Evolutionary conservation across 164 flowering plant genomes (phyloP), one percentile per base, ranked within the genome.

Genomic region (Vitis labrusca): DNA sequence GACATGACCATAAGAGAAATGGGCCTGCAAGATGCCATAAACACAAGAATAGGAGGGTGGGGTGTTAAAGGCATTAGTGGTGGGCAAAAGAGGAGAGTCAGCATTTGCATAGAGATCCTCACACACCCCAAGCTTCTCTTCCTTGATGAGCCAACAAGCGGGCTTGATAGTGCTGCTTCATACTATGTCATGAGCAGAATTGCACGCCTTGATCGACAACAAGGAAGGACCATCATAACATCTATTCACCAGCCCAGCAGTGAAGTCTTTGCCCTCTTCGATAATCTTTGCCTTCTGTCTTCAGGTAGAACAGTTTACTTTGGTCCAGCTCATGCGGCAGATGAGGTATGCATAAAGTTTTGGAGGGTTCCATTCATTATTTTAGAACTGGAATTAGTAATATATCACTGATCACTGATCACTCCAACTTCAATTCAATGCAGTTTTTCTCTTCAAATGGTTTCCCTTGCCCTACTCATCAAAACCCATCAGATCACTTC

Each of bases 401-500:
- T 23, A 23, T 23, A 23, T 23, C 27, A 23, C 27, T 23, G 27
- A 23, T 23, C 27, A 23, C 27, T 23, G 1, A 51, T 51, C 14
- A 13, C 14, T 9, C 54, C 16, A 53, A 53, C 56, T 16, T 23
- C 61, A 17, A 59, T 59, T 4, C 3, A 23, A 10, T 71, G 80
- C 29, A 92, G 96, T 86, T 90, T 66, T 92, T 89, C 50, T 77
- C 89, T 9, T 12, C 15, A 37, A 86, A 76, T 83, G 98, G 93
- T 2, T 89, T 89, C 64, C 88, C 91, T 8, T 91, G 93, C 79
- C 93, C 98, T 3, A 73, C 70, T 65, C 79, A 82, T 61, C 82
- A 82, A 63, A 92, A 89, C 56, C 98, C 98, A 7, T 85, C 96
- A 0, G 98, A 91, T 82, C 96, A 92, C 71, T 92, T 57, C 69